These are phyloP conservation scores for Gossypium australe DNA, from an alignment of 345 rosid genomes.

Conservation along the genomic window DNA sequence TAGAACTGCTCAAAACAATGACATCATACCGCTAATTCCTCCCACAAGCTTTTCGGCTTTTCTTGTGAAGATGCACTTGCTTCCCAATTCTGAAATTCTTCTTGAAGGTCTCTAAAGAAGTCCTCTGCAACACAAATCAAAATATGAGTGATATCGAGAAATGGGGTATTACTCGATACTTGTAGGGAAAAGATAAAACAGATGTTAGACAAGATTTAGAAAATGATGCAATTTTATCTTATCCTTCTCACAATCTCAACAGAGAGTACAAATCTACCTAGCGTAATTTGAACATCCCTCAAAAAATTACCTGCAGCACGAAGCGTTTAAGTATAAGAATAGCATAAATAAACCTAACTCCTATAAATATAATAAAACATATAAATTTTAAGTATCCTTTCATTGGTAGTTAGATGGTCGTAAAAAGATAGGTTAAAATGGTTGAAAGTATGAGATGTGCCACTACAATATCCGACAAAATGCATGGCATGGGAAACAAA, in stretches of 20 bases:
- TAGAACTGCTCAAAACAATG: neutral
- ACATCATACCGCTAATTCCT: constrained; percentile 68
- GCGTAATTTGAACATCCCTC: constrained; percentile 75
- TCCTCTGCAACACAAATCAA: constrained; percentile 53
- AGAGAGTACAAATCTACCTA: constrained; percentile 65
- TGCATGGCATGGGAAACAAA: neutral
- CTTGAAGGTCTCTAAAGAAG: constrained; percentile 87
- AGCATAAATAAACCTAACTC: constrained; percentile 24
- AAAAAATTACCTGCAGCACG: constrained; percentile 85
- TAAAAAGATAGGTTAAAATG: constrained; percentile 8
- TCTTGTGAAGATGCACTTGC: constrained; percentile 57
- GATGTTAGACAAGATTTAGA: constrained; percentile 6
- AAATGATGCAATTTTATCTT: constrained; percentile 13
- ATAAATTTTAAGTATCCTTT: neutral
- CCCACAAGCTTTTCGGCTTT: constrained; percentile 95
- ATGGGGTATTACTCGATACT: neutral
- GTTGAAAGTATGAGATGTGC: neutral
- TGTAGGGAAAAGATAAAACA: constrained; percentile 4
- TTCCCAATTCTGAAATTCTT: constrained; percentile 87
- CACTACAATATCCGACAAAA: too few relatives aligned
- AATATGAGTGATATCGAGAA: constrained; percentile 1
- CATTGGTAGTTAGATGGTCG: neutral
- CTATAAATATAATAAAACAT: constrained; percentile 13
- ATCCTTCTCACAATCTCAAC: constrained; percentile 20
- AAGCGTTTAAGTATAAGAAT: constrained; percentile 55